Conservation (phyloP, 2,329 filamentous ascomycete genomes). For the Aspergillus jensenii region DNA sequence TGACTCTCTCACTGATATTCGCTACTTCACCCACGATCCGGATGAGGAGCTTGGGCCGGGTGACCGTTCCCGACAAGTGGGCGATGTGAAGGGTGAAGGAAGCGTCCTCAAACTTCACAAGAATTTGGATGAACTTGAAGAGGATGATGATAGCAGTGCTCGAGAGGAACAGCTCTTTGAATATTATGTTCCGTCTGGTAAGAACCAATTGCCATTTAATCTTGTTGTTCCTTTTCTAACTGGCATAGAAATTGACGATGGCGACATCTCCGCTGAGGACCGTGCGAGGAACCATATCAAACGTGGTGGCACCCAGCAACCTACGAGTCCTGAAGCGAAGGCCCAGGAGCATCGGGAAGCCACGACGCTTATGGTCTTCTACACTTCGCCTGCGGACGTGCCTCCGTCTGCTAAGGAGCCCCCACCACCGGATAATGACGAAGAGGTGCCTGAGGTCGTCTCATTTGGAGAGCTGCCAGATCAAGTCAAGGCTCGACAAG, state of each 20-base stretch:
- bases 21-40: constrained; percentile 62
- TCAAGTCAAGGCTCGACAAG: constrained; percentile 41
- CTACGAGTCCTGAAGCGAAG: constrained; percentile 42
- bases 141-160: constrained; percentile 56
- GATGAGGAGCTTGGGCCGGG: constrained; percentile 62
- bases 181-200: constrained; percentile 37
- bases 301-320: constrained; percentile 41
- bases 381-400: constrained; percentile 46
- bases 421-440: constrained; percentile 37
- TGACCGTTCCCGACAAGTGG: constrained; percentile 58
- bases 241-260: constrained; percentile 41
- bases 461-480: constrained; percentile 46
- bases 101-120: constrained; percentile 52
- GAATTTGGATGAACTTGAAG: constrained; percentile 58
- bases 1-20: constrained; percentile 55
- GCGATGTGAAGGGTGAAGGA: constrained; percentile 59
- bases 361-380: constrained; percentile 50
- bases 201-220: constrained; percentile 4
- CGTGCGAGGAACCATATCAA: constrained; percentile 41
- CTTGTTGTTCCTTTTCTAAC: constrained; percentile 8
- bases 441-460: constrained; percentile 33
- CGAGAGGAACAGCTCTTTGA: constrained; percentile 42
- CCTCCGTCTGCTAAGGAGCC: constrained; percentile 50
- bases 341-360: constrained; percentile 49
- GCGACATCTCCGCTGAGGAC: constrained; percentile 34